Base-by-base conservation (phyloP, 2,329 filamentous ascomycete species). In the Amauroascus niger region DNA sequence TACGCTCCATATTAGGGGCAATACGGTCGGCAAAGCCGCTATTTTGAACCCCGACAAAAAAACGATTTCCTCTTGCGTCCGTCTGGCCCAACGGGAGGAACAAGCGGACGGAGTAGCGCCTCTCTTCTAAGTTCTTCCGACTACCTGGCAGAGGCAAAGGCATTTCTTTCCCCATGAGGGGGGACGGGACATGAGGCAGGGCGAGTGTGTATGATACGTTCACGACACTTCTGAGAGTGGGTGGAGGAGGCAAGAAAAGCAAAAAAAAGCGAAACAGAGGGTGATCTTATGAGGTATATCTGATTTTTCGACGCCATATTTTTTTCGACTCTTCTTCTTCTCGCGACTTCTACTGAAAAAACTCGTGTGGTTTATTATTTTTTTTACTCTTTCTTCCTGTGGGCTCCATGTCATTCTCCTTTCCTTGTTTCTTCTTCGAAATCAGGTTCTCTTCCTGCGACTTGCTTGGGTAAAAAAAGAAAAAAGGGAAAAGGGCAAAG, bases 1-100 rank as follows among this genome's bases (percentile, higher is more conserved):
- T 75, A 68, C 63, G 66, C 72, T 33, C 73, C 73, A 32, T 75
- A 75, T 60, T 75, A 52, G 41, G n/a, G n/a, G 22, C 7, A 24
- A 39, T 30, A 11, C 11, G 14, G n/a, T 6, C n/a, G n/a, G n/a
- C n/a, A n/a, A n/a, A n/a, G n/a, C n/a, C n/a, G 8, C 11, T 30
- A 20, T 6, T 65, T 63, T 51, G 13, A 26, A 13, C 26, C 18
- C 16, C 14, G 11, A 39, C 35, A 9, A 18, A n/a, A n/a, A 5
- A 24, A 49, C 20, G 18, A 22, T 13, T n/a, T 16, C n/a, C 11
- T 37, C 30, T 26, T 40, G 11, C 35, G 13, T 39, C 20, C 24
- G 9, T 28, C 33, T 28, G 24, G n/a, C 20, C 20, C 18, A 32
- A 53, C 18, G 22, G 49, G 28, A n/a, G 5, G 9, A 46, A 26